A percentile compares a stretch with the other conserved stretches of the same genome.
Conservation (phyloP, 345 rosid species). For the Punica granatum region DNA sequence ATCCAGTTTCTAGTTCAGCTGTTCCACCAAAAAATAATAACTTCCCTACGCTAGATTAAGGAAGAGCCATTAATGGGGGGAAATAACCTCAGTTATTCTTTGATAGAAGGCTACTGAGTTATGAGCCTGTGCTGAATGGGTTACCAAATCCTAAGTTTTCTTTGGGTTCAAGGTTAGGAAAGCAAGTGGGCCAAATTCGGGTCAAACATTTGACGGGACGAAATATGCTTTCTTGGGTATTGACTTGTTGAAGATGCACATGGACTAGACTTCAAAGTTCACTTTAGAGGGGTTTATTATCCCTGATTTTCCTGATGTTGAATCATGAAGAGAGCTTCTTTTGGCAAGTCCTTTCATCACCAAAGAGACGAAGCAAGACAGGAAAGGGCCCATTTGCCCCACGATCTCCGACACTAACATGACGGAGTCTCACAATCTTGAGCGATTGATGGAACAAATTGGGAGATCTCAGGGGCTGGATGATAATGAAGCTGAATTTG, state of each 20-base stretch:
- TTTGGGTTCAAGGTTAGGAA: constrained; percentile 14
- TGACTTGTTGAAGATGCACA: constrained; percentile 57
- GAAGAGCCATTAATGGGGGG: constrained; percentile 43
- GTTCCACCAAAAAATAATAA: constrained; percentile 59
- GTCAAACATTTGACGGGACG: constrained; percentile 25
- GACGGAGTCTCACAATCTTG: constrained; percentile 30
- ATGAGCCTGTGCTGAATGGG: constrained; percentile 50
- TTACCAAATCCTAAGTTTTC: constrained; percentile 21
- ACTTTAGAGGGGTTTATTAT: constrained; percentile 36
- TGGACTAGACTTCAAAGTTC: constrained; percentile 41
- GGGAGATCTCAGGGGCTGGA: constrained; percentile 28
- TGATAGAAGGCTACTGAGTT: constrained; percentile 60
- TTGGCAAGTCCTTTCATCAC: constrained; percentile 37
- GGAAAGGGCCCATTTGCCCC: constrained; percentile 22
- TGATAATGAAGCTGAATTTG: constrained; percentile 19
- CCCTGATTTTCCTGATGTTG: constrained; percentile 62
- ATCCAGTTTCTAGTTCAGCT: constrained; percentile 69
- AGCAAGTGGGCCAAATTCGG: constrained; percentile 17
- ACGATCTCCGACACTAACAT: constrained; percentile 19
- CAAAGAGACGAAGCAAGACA: constrained; percentile 26
- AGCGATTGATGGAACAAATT: constrained; percentile 38
- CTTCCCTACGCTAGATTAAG: constrained; percentile 57
- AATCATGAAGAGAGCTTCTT: constrained; percentile 75
- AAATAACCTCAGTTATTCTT: constrained; percentile 22
- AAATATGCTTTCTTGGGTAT: constrained; percentile 53